Conservation (phyloP, 2,329 filamentous ascomycete species). For the Parascedosporium putredinis region DNA sequence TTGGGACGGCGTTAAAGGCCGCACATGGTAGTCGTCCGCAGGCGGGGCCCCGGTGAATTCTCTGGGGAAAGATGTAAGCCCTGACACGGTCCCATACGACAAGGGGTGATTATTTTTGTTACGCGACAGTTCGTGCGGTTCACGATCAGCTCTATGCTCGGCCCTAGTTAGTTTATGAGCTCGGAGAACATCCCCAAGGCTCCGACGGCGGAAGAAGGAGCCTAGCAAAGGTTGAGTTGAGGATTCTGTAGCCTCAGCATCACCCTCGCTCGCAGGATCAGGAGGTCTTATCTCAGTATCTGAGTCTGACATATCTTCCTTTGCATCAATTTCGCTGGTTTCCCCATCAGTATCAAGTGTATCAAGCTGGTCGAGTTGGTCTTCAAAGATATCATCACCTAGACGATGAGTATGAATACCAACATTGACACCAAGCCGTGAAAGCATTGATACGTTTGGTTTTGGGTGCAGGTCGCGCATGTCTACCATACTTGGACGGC, state of each 20-base stretch:
- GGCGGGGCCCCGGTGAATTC: too few relatives aligned
- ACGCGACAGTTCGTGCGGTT: background rate
- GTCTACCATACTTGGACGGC: conserved; percentile 43
- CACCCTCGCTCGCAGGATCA: conserved; percentile 14
- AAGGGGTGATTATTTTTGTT: too few relatives aligned
- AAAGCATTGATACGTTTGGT: conserved; percentile 40
- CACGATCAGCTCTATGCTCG: background rate
- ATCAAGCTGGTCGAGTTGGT: conserved; percentile 19
- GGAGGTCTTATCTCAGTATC: background rate
- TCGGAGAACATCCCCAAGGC: conserved; percentile 27
- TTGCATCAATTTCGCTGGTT: conserved; percentile 17
- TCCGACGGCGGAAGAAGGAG: conserved; percentile 23
- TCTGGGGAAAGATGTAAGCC: too few relatives aligned
- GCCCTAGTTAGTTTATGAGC: background rate
- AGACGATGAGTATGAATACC: conserved; percentile 70
- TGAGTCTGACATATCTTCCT: background rate
- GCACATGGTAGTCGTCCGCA: too few relatives aligned
- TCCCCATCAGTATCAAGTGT: conserved; percentile 20
- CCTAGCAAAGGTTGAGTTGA: conserved; percentile 12
- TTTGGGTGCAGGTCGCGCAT: conserved; percentile 52
- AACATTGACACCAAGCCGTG: conserved; percentile 53
- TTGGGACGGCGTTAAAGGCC: too few relatives aligned
- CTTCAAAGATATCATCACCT: conserved; percentile 47
- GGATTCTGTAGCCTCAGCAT: conserved; percentile 13
- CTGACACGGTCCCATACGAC: background rate